These are phyloP conservation scores for Coprinopsis marcescibilis DNA, from an alignment of 768 basidiomycete genomes.

Conservation along the genomic window DNA sequence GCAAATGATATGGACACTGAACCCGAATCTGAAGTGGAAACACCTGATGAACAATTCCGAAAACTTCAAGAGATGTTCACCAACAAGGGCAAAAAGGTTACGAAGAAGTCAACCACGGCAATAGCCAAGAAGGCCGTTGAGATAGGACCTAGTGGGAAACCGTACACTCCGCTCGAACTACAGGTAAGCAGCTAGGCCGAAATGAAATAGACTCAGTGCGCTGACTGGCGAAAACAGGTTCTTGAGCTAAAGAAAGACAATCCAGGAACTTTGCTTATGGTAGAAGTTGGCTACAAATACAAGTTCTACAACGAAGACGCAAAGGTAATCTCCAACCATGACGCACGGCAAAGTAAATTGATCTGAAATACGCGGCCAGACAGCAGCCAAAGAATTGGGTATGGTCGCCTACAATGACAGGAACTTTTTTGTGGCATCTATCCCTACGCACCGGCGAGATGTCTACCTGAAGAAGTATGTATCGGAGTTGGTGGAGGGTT, in stretches of 20 bases:
- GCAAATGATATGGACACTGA: constrained; percentile 17
- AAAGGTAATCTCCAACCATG: constrained; percentile 36
- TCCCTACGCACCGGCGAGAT: constrained; percentile 63
- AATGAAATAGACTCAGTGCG: too few species aligned
- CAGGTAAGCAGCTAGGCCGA: constrained; percentile 38
- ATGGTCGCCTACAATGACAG: constrained; percentile 68
- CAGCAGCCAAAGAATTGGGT: constrained; percentile 71
- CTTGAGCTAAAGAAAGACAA: constrained; percentile 56
- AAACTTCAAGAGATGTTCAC: constrained; percentile 42
- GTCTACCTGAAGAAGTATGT: constrained; percentile 70
- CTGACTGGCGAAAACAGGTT: constrained; percentile 31
- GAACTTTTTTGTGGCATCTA: constrained; percentile 70
- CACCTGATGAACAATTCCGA: constrained; percentile 40
- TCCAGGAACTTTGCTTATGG: constrained; percentile 63
- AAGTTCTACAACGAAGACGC: constrained; percentile 84
- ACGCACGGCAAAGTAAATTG: background rate
- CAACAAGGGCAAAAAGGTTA: constrained; percentile 31
- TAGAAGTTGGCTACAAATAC: constrained; percentile 83
- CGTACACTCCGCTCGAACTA: constrained; percentile 73
- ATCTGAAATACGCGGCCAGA: too few species aligned
- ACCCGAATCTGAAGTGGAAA: constrained; percentile 21
- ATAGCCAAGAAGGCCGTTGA: constrained; percentile 24
- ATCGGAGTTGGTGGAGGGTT: constrained; percentile 11
- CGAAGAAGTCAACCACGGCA: constrained; percentile 15
- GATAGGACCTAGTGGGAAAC: constrained; percentile 62